Conservation (phyloP, 257 asterid species). For the Solanum rostratum region DNA sequence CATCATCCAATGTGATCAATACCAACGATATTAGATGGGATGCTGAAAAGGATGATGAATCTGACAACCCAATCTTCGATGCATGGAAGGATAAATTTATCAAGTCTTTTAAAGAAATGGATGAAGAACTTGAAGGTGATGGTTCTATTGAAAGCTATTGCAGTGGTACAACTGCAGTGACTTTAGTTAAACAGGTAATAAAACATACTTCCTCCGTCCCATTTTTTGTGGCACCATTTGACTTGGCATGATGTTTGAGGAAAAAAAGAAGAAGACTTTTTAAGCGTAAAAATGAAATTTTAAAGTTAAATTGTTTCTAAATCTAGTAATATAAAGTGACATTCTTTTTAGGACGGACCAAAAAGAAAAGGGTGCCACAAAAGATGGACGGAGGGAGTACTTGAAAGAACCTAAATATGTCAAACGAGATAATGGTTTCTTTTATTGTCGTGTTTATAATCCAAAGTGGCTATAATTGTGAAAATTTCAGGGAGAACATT, state of each 20-base stretch:
- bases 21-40: neutral
- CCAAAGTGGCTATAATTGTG: neutral
- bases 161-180: conserved; percentile 78
- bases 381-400: too few relatives aligned
- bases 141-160: conserved; percentile 54
- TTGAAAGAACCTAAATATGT: neutral
- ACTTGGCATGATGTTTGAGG: too few relatives aligned
- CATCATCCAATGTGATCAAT: conserved; percentile 16
- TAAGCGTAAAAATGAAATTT: too few relatives aligned
- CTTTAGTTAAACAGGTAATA: conserved; percentile 58
- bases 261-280: too few relatives aligned
- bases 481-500: conserved; percentile 50
- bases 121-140: conserved; percentile 54
- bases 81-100: conserved; percentile 52
- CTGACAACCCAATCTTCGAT: conserved; percentile 25
- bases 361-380: too few relatives aligned
- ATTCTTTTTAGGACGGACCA: too few relatives aligned
- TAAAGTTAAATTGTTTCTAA: too few relatives aligned
- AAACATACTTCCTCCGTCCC: neutral
- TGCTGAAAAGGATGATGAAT: neutral
- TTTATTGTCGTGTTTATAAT: neutral
- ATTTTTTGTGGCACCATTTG: too few relatives aligned
- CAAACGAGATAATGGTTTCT: neutral
- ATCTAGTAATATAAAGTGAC: too few relatives aligned
- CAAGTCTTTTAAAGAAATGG: conserved; percentile 48